Evolutionary conservation across 495 filamentous ascomycete genomes (phyloP).

Genomic region (Aspergillus bertholletiae): DNA sequence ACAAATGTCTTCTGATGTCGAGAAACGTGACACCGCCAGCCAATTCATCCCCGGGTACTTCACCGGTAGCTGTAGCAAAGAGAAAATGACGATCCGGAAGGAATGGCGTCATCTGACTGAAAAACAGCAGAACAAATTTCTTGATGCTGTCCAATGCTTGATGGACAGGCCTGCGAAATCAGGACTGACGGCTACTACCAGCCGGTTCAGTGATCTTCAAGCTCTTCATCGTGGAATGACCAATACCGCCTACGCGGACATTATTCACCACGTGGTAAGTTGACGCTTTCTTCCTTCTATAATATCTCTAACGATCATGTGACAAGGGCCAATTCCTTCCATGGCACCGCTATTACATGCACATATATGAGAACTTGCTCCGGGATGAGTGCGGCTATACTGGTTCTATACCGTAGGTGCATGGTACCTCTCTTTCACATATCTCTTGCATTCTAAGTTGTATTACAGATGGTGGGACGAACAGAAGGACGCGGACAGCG

Average conservation of each 20-base stretch:
- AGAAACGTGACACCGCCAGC: neutral
- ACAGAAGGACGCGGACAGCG: constrained; percentile 13
- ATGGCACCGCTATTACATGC: constrained; percentile 47
- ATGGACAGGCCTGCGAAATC: constrained; percentile 17
- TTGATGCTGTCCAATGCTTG: constrained; percentile 25
- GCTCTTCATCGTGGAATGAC: constrained; percentile 16
- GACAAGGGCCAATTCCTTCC: constrained; percentile 34
- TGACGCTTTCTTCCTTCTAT: neutral
- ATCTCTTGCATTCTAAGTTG: too few species aligned
- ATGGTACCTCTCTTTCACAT: constrained; percentile 9
- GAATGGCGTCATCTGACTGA: constrained; percentile 33
- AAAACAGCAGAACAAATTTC: constrained; percentile 18
- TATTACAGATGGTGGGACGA: constrained; percentile 7
- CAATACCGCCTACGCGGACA: constrained; percentile 13
- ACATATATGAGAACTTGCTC: constrained; percentile 38
- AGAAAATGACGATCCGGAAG: constrained; percentile 20
- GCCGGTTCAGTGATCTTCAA: constrained; percentile 15
- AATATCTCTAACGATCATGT: neutral
- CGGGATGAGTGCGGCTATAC: constrained; percentile 40
- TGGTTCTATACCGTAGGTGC: constrained; percentile 43
- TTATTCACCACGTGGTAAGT: constrained; percentile 16
- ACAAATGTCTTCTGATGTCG: neutral
- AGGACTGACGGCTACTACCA: constrained; percentile 8
- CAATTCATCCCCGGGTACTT: constrained; percentile 3
- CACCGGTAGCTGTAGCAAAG: constrained; percentile 6